phyloP scores from a whole-genome alignment of 148 eudicot species.

The Selenicereus undatus region DNA sequence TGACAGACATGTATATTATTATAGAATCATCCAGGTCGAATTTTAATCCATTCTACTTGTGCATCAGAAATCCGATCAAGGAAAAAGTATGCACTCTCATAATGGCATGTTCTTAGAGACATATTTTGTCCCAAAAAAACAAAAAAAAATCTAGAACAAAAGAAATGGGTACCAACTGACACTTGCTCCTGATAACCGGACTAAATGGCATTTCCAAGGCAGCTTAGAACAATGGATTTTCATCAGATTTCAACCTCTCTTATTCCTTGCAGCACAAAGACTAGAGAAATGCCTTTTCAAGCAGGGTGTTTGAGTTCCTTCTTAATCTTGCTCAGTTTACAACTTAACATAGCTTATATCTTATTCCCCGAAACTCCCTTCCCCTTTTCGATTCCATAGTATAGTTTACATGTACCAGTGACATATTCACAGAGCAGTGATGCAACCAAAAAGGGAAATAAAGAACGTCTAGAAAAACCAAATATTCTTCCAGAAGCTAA shows the following conservation, averaged over 20 bases:
- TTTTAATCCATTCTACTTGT: too few relatives aligned
- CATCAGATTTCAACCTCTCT: neutral
- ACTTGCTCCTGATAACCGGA: neutral
- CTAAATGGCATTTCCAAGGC: neutral
- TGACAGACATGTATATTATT: too few relatives aligned
- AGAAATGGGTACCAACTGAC: neutral
- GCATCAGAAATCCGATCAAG: neutral
- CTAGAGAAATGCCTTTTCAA: neutral
- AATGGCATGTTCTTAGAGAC: neutral
- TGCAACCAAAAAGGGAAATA: neutral
- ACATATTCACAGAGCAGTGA: neutral
- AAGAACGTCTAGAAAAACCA: conserved; percentile 21
- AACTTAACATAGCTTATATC: neutral
- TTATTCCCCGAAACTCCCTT: neutral
- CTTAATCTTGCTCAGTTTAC: neutral
- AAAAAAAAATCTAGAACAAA: neutral
- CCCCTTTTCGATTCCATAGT: too few relatives aligned
- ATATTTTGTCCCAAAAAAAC: neutral
- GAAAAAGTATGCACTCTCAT: neutral
- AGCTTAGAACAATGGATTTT: neutral
- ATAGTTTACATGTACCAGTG: neutral
- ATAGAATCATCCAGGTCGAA: too few relatives aligned
- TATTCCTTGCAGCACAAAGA: neutral
- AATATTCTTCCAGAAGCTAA: conserved; percentile 24
- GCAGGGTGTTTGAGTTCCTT: neutral